Conservation (phyloP, 1,284 basidiomycete species). For the Cutaneotrichosporon sp. region DNA sequence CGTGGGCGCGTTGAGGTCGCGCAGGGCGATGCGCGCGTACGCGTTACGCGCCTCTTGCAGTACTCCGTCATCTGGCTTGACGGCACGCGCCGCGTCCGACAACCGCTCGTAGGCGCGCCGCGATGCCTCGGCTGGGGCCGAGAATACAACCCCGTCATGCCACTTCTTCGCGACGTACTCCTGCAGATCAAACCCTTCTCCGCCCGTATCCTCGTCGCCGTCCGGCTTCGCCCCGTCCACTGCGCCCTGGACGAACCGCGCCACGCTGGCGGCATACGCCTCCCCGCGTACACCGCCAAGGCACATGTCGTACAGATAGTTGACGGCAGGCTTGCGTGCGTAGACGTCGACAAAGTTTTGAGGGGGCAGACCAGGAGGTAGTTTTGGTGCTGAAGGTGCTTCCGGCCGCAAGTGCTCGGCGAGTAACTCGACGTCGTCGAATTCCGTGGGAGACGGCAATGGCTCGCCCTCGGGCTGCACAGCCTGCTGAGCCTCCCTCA, state of each 20-base stretch:
- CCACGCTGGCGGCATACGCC: conserved; percentile 39
- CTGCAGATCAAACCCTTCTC: conserved; percentile 8
- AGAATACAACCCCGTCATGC: conserved; percentile 25
- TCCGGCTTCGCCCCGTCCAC: conserved; percentile 10
- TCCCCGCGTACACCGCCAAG: conserved; percentile 37
- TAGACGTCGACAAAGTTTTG: conserved; percentile 32
- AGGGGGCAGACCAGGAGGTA: conserved; percentile 1
- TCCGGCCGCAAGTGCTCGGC: conserved; percentile 29
- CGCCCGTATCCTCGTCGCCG: background rate
- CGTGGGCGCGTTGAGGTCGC: conserved; percentile 21
- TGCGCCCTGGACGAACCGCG: conserved; percentile 39
- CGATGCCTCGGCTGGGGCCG: conserved; percentile 5
- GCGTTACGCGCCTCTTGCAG: conserved; percentile 10
- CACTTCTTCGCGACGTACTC: conserved; percentile 29
- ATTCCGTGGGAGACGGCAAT: conserved; percentile 1
- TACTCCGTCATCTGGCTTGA: background rate
- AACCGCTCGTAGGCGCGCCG: conserved; percentile 11
- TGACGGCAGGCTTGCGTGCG: conserved; percentile 20
- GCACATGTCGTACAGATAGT: conserved; percentile 29
- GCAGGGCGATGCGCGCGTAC: conserved; percentile 26
- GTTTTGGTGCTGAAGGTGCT: background rate
- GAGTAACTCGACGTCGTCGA: conserved; percentile 24
- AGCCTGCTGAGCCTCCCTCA: background rate
- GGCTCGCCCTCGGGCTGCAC: background rate
- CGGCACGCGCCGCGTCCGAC: background rate